Conservation (phyloP, 805 yeast species). For the Kazachstania africana region DNA sequence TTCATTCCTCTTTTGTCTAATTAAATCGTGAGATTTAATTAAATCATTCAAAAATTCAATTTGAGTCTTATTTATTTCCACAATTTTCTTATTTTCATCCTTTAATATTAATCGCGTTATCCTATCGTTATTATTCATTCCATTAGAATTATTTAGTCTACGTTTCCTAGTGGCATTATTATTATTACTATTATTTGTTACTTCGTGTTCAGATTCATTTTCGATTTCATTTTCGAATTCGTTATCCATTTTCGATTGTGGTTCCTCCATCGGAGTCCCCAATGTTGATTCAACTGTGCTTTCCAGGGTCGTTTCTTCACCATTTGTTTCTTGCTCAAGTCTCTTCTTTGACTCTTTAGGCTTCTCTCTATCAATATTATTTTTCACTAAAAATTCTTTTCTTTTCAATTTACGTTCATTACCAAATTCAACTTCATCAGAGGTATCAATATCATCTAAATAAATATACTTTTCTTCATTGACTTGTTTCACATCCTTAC, state of each 20-base stretch:
- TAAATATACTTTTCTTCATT: conserved; percentile 6
- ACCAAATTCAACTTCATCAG: conserved; percentile 21
- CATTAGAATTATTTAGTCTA: neutral
- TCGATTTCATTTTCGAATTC: neutral
- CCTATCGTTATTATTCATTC: conserved; percentile 2
- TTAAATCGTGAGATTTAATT: conserved; percentile 12
- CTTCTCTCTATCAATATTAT: conserved; percentile 2
- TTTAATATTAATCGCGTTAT: conserved; percentile 8
- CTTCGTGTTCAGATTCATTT: conserved; percentile 1
- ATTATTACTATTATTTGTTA: neutral
- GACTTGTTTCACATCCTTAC: no score
- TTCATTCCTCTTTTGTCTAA: conserved; percentile 16
- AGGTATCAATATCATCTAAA: conserved; percentile 17
- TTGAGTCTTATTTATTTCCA: conserved; percentile 11
- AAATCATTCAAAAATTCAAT: conserved; percentile 15
- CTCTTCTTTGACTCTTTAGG: no score
- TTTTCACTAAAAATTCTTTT: conserved; percentile 13
- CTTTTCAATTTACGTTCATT: conserved; percentile 17
- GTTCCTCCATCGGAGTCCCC: conserved; percentile 1
- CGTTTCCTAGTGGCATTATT: neutral
- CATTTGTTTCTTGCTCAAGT: no score
- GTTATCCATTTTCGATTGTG: no score
- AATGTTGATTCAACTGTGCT: conserved; percentile 1
- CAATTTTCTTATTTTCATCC: conserved; percentile 6
- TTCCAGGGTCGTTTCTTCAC: neutral